Percentiles rank a stretch among this genome's conserved stretches.
phyloP scores from a whole-genome alignment of 208 protist genomes.

The Wallacemonas rigidus region DNA sequence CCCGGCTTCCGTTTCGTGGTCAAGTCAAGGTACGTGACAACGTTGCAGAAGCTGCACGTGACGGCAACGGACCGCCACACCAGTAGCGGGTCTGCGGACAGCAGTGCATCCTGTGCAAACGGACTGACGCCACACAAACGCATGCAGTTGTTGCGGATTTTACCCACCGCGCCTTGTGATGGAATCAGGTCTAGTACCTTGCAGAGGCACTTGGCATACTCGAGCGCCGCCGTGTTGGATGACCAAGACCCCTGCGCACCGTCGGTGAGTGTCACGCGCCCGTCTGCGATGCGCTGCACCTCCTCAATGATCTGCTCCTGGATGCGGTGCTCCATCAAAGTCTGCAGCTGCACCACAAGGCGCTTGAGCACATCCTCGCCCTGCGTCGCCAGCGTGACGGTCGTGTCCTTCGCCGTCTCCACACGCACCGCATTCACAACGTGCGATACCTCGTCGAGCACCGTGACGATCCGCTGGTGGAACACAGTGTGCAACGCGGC shows the following conservation, averaged over 20 bases:
- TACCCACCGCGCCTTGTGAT: constrained; percentile 62
- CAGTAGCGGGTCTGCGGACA: constrained; percentile 38
- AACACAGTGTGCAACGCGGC: constrained; percentile 16
- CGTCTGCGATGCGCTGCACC: constrained; percentile 65
- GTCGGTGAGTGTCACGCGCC: constrained; percentile 23
- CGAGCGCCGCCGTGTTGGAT: constrained; percentile 62
- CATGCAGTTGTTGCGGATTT: constrained; percentile 87
- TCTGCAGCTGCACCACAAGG: constrained; percentile 34
- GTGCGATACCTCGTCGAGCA: constrained; percentile 23
- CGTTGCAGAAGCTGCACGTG: constrained; percentile 85
- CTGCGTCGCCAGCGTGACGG: constrained; percentile 67
- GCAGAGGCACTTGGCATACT: constrained; percentile 83
- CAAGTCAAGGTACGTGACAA: constrained; percentile 59
- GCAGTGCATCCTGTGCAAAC: constrained; percentile 72
- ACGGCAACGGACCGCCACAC: constrained; percentile 40
- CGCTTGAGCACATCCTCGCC: constrained; percentile 56
- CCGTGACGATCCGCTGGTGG: constrained; percentile 24
- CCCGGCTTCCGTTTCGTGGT: constrained; percentile 27
- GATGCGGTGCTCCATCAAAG: constrained; percentile 52
- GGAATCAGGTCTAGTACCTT: constrained; percentile 73
- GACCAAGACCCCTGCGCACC: constrained; percentile 19
- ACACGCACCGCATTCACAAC: constrained; percentile 31
- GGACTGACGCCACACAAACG: constrained; percentile 86
- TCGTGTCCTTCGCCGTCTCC: constrained; percentile 53
- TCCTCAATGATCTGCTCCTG: constrained; percentile 84